A percentile compares a stretch with the other conserved stretches of the same genome.
These are phyloP conservation scores for Trichosporon coremiiforme DNA, from an alignment of 1,284 basidiomycete species.

Conservation along the genomic window DNA sequence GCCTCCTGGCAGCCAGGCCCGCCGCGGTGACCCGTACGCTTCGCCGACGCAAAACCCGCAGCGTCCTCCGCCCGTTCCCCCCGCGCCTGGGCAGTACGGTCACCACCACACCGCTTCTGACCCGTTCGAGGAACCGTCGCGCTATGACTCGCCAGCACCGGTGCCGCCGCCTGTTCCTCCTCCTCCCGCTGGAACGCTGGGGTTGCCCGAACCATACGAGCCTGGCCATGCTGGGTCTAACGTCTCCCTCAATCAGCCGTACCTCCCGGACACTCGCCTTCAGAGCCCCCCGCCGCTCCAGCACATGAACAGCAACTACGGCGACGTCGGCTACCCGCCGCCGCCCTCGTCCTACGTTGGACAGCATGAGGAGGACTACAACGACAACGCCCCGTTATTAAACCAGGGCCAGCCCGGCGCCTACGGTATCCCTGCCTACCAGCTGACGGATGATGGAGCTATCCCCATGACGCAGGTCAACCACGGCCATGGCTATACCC, in stretches of 20 bases:
- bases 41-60: constrained; percentile 16
- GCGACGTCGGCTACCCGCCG: constrained; percentile 17
- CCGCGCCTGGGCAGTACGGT: background rate
- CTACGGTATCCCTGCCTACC: constrained; percentile 20
- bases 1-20: constrained; percentile 17
- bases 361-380: constrained; percentile 42
- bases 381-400: constrained; percentile 48
- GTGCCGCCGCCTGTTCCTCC: constrained; percentile 19
- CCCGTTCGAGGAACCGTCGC: constrained; percentile 26
- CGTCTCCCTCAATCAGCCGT: constrained; percentile 25
- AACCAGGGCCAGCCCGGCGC: constrained; percentile 40
- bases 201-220: constrained; percentile 16
- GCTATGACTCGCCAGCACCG: constrained; percentile 13
- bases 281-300: constrained; percentile 47
- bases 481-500: constrained; percentile 26
- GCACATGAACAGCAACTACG: constrained; percentile 17
- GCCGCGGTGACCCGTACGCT: constrained; percentile 19
- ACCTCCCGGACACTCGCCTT: constrained; percentile 39
- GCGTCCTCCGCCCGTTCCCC: constrained; percentile 16
- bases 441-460: constrained; percentile 12
- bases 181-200: constrained; percentile 5
- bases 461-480: constrained; percentile 17
- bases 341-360: background rate
- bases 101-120: constrained; percentile 19
- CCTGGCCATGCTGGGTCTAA: background rate